phyloP scores from a whole-genome alignment of 495 filamentous ascomycete genomes.

The Neurospora sp. region DNA sequence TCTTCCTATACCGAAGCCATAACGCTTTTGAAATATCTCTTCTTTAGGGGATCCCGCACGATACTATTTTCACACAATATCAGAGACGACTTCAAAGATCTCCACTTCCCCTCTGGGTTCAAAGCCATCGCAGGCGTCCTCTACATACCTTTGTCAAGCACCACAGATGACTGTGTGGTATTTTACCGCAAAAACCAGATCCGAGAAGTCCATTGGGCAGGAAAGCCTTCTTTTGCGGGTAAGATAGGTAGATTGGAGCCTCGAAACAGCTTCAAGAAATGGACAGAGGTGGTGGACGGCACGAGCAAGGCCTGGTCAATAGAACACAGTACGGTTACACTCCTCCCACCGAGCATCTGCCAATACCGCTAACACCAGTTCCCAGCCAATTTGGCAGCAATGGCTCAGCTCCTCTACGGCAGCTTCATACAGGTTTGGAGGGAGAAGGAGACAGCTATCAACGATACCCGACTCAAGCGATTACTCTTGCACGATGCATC shows the following conservation, averaged over 20 bases:
- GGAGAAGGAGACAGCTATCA: constrained; percentile 50
- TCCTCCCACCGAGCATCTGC: background rate
- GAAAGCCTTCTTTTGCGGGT: constrained; percentile 59
- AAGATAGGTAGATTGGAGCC: constrained; percentile 57
- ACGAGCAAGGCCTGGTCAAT: constrained; percentile 56
- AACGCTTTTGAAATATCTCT: constrained; percentile 66
- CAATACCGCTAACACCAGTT: background rate
- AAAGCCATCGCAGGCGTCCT: constrained; percentile 61
- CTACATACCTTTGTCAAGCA: constrained; percentile 60
- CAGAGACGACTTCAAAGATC: constrained; percentile 58
- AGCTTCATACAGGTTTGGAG: constrained; percentile 68
- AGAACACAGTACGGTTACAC: constrained; percentile 27
- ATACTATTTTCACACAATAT: constrained; percentile 64
- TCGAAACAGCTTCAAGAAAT: constrained; percentile 56
- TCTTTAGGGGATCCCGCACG: constrained; percentile 52
- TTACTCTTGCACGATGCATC: constrained; percentile 74
- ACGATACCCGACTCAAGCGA: constrained; percentile 56
- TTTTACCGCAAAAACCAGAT: constrained; percentile 68
- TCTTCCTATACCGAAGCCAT: constrained; percentile 63
- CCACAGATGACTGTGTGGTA: constrained; percentile 67
- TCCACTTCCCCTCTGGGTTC: constrained; percentile 63
- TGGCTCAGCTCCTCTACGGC: constrained; percentile 73
- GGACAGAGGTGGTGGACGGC: constrained; percentile 56
- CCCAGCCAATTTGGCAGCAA: constrained; percentile 60
- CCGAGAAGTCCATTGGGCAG: constrained; percentile 72